Evolutionary conservation across 495 filamentous ascomycete genomes (phyloP), one percentile per base, ranked within the genome.

Genomic region (Penicillium steckii): DNA sequence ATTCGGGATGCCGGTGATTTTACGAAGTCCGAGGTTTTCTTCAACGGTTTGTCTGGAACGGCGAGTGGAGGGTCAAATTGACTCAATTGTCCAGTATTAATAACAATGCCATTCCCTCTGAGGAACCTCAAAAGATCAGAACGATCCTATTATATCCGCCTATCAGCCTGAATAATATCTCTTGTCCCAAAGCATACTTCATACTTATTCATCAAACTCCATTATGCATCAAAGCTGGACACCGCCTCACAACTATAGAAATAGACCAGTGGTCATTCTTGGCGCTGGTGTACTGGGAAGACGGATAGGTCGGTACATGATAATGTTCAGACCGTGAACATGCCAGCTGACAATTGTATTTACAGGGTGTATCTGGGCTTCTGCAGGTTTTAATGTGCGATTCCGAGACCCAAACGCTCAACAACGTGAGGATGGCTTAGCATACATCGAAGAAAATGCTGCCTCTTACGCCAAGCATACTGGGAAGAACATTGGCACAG

Each of bases 221-320:
- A 19, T 21, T 26, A 60, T 60, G 57, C 19, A 17, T 25, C 22
- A 46, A 23, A 10, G 13, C 9, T 75, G 67, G 67, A 44, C 59
- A 40, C 67, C 71, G 44, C 70, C 73, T 4, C 40, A 49, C 4
- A 40, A 69, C 27, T 73, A 69, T 55, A 48, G 57, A n/a, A 60
- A 47, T 8, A 69, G 71, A 3, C 74, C 73, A 4, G 71, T 80
- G 18, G 57, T 56, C 19, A 55, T 80, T 30, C 58, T 79, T 9
- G 77, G 77, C 1, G 76, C 63, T 23, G 77, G 77, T 24, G 74
- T 78, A 0, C 67, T 80, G 1, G 77, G 77, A 13, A 66, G 73
- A 45, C 67, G 74, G 26, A 65, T 80, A 9, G 71, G 72, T 64
- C 8, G 18, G 17, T 13, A n/a, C 24, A 13, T 3, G 10, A 8